phyloP scores from a whole-genome alignment of 345 rosid genomes.

The Brassica napus region DNA sequence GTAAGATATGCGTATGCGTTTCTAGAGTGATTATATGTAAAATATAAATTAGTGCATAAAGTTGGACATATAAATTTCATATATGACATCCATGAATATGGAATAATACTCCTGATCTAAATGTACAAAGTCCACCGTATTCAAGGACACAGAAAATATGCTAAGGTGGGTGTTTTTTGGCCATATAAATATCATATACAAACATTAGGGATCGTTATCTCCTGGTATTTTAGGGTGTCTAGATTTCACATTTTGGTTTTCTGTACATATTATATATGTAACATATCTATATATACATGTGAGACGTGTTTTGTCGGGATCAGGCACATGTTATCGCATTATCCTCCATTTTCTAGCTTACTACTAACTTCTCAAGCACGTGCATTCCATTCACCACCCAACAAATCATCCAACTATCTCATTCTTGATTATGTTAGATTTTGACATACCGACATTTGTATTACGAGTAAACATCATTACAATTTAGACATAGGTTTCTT shows the following conservation, averaged over 20 bases:
- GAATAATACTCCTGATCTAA: slow-evolving; percentile 1
- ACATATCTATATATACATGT: slow-evolving; percentile 24
- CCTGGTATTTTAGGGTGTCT: slow-evolving; percentile 3
- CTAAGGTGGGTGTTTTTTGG: neutral
- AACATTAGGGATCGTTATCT: no score
- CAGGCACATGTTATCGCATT: slow-evolving; percentile 44
- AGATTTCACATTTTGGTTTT: slow-evolving; percentile 12
- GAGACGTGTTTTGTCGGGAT: slow-evolving; percentile 44
- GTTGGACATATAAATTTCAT: neutral
- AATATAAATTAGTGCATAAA: neutral
- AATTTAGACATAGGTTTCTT: neutral
- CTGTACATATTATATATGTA: neutral
- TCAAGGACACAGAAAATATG: neutral
- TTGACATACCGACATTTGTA: slow-evolving; percentile 25
- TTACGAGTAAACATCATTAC: slow-evolving; percentile 4
- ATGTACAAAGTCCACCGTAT: slow-evolving; percentile 11
- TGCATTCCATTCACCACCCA: slow-evolving; percentile 40
- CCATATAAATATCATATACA: neutral
- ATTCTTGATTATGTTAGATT: slow-evolving; percentile 21
- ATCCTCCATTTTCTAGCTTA: slow-evolving; percentile 40
- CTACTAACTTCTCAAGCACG: slow-evolving; percentile 43
- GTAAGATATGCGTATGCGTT: neutral
- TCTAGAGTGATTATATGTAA: neutral
- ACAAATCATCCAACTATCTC: slow-evolving; percentile 30
- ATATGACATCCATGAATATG: neutral